Percentiles rank a stretch among this genome's conserved stretches.
Conservation (phyloP, 371 early-diverging fungal genomes). For the Actinomortierella ambigua region DNA sequence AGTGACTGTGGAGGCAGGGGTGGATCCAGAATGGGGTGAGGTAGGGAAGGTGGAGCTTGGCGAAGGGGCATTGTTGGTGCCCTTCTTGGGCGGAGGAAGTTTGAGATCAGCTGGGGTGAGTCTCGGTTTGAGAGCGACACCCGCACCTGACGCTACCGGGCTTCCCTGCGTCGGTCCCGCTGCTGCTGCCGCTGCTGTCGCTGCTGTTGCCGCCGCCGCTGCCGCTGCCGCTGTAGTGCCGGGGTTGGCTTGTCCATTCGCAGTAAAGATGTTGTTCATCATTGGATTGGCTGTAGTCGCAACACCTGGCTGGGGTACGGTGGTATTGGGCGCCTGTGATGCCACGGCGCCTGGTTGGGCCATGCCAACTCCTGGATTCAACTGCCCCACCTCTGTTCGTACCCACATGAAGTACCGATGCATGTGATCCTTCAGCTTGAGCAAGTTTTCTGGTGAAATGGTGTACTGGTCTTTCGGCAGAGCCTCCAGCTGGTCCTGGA, state of each 20-base stretch:
- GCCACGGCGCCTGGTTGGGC: conserved; percentile 4
- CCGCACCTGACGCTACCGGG: neutral
- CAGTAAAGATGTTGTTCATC: neutral
- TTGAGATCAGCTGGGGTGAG: conserved; percentile 36
- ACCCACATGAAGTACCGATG: conserved; percentile 54
- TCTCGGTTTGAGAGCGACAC: conserved; percentile 17
- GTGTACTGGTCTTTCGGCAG: conserved; percentile 53
- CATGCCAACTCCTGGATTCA: neutral
- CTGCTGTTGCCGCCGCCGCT: neutral
- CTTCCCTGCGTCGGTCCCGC: neutral
- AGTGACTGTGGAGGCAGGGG: conserved; percentile 7
- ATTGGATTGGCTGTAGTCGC: neutral
- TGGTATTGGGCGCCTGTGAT: neutral
- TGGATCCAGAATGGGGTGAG: conserved; percentile 18
- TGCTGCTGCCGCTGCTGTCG: neutral
- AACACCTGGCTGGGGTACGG: neutral
- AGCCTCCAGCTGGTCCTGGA: conserved; percentile 59
- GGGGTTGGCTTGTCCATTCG: neutral
- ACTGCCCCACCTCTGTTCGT: conserved; percentile 23
- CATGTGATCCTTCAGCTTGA: conserved; percentile 56
- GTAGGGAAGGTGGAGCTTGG: conserved; percentile 21
- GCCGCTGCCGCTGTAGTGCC: neutral
- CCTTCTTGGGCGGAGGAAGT: conserved; percentile 29
- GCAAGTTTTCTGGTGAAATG: conserved; percentile 52
- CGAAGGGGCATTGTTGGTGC: conserved; percentile 18